A percentile compares a stretch with the other conserved stretches of the same genome.
Evolutionary conservation across 2,329 filamentous ascomycete genomes (phyloP).

Genomic region (Myriosclerotinia duriaeana): DNA sequence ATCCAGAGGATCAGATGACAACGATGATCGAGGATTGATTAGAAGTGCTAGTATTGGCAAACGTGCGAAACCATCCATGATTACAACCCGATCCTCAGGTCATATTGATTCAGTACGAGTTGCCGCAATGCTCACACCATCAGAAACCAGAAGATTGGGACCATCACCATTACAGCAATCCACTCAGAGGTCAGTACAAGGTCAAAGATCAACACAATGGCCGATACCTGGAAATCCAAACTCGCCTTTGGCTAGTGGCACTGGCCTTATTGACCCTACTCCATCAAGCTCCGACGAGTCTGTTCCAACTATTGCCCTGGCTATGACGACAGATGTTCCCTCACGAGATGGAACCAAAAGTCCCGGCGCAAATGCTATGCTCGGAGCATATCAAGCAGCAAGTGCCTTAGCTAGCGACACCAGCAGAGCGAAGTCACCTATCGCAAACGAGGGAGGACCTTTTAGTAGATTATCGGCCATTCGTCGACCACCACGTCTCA

Average conservation of each 20-base stretch:
- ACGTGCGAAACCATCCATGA: slow-evolving; percentile 56
- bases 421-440: slow-evolving; percentile 1
- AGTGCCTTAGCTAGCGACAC: slow-evolving; percentile 29
- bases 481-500: slow-evolving; percentile 68
- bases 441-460: slow-evolving; percentile 9
- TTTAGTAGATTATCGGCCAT: slow-evolving; percentile 54
- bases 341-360: slow-evolving; percentile 30
- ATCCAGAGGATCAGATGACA: slow-evolving; percentile 34
- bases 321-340: slow-evolving; percentile 27
- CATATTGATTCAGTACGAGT: slow-evolving; percentile 23
- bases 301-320: slow-evolving; percentile 29
- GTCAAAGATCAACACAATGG: slow-evolving; percentile 29
- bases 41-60: slow-evolving; percentile 62
- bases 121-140: background rate
- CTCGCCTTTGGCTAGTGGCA: slow-evolving; percentile 36
- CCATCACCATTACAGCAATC: slow-evolving; percentile 42
- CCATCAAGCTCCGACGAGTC: slow-evolving; percentile 35
- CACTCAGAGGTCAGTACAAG: slow-evolving; percentile 42
- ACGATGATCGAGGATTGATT: slow-evolving; percentile 56
- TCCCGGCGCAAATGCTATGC: slow-evolving; percentile 47
- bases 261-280: slow-evolving; percentile 36
- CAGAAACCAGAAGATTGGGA: slow-evolving; percentile 27
- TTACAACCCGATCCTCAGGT: slow-evolving; percentile 47
- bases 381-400: slow-evolving; percentile 53
- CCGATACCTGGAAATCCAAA: slow-evolving; percentile 32